A percentile compares a stretch with the other conserved stretches of the same genome.
phyloP scores from a whole-genome alignment of 768 basidiomycete species.

The Russula lepida region DNA sequence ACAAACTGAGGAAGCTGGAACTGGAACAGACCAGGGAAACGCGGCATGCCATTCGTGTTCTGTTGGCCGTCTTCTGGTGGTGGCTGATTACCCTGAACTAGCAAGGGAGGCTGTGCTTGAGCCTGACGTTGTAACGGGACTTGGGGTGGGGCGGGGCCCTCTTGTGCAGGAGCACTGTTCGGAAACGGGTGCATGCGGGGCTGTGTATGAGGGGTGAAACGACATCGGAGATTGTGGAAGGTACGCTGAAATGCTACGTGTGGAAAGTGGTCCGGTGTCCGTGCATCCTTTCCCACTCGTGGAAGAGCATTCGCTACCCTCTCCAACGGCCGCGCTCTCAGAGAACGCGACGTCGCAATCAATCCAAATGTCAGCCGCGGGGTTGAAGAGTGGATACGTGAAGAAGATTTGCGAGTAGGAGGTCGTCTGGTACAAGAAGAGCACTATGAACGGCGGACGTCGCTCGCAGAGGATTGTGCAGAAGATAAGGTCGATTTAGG shows the following conservation, averaged over 20 bases:
- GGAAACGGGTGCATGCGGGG: background rate
- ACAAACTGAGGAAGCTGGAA: slow-evolving; percentile 16
- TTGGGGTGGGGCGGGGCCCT: slow-evolving; percentile 12
- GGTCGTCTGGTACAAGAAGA: slow-evolving; percentile 73
- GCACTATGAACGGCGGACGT: slow-evolving; percentile 63
- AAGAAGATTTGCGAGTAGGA: slow-evolving; percentile 80
- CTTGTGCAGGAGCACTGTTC: slow-evolving; percentile 2
- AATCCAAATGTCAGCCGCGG: slow-evolving; percentile 67
- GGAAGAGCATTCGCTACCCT: slow-evolving; percentile 25
- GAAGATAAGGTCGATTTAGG: slow-evolving; percentile 70
- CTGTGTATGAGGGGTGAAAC: background rate
- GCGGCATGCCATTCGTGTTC: slow-evolving; percentile 6
- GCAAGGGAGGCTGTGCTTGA: slow-evolving; percentile 16
- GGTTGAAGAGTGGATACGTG: slow-evolving; percentile 62
- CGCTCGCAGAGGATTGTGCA: slow-evolving; percentile 72
- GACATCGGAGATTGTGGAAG: slow-evolving; percentile 2
- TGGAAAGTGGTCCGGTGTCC: slow-evolving; percentile 7
- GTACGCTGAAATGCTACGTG: background rate
- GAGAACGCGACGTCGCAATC: slow-evolving; percentile 59
- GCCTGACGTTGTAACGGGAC: too few species aligned
- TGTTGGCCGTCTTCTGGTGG: slow-evolving; percentile 14
- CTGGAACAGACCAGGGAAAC: slow-evolving; percentile 16
- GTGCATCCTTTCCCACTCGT: slow-evolving; percentile 16
- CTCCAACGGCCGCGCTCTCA: slow-evolving; percentile 35
- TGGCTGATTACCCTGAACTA: slow-evolving; percentile 9